Percentiles rank a stretch among this genome's conserved stretches.
phyloP scores from a whole-genome alignment of 768 basidiomycete species.

The Chalciporus chontae region DNA sequence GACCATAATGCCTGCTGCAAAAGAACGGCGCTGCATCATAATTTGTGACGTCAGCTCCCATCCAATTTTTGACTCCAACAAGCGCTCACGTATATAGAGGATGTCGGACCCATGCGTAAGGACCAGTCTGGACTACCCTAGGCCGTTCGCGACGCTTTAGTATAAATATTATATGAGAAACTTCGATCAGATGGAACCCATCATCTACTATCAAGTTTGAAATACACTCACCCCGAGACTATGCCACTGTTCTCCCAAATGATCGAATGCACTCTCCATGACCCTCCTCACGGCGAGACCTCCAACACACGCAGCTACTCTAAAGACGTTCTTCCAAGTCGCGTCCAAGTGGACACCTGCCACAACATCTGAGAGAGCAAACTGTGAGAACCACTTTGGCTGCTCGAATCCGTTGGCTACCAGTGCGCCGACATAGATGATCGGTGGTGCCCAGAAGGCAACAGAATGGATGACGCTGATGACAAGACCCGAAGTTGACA shows the following conservation, averaged over 20 bases:
- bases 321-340: slow-evolving; percentile 10
- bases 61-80: not conserved
- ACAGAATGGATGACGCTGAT: slow-evolving; percentile 17
- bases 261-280: not conserved
- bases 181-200: not conserved
- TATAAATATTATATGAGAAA: not conserved
- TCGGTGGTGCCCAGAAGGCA: slow-evolving; percentile 12
- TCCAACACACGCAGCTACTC: slow-evolving; percentile 14
- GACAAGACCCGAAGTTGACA: slow-evolving; percentile 15
- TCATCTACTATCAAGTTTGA: not conserved
- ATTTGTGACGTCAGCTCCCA: not conserved
- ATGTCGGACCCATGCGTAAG: slow-evolving; percentile 14
- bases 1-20: not conserved
- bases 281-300: not conserved
- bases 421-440: slow-evolving; percentile 19
- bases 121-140: slow-evolving; percentile 11
- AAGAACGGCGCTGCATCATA: not conserved
- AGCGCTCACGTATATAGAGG: slow-evolving; percentile 10
- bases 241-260: slow-evolving; percentile 23
- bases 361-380: slow-evolving; percentile 10
- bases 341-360: not conserved
- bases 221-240: slow-evolving; percentile 17
- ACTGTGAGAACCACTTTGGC: slow-evolving; percentile 24
- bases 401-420: slow-evolving; percentile 21
- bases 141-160: slow-evolving; percentile 10